Percentiles rank a stretch among this genome's conserved stretches.
phyloP scores from a whole-genome alignment of 495 filamentous ascomycete species.

The Haplographium delicatum region DNA sequence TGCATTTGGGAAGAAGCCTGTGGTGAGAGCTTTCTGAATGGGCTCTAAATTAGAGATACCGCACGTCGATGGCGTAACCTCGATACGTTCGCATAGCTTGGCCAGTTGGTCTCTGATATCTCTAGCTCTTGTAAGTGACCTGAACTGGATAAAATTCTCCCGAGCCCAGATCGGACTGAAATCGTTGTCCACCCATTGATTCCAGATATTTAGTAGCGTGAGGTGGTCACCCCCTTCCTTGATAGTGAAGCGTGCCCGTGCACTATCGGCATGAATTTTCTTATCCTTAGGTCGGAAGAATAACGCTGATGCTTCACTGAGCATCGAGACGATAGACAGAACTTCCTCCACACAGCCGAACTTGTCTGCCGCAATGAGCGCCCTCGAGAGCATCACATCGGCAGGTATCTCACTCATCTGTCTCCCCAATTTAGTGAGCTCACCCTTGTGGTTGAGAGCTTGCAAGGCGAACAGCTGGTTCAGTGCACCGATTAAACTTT shows the following conservation, averaged over 20 bases:
- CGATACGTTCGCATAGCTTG: conserved; percentile 92
- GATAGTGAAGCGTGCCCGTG: conserved; percentile 84
- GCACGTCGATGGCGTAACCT: conserved; percentile 66
- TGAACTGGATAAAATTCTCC: conserved; percentile 93
- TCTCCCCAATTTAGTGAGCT: conserved; percentile 84
- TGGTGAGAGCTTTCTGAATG: conserved; percentile 81
- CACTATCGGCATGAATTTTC: conserved; percentile 91
- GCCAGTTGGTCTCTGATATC: conserved; percentile 92
- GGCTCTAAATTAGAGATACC: conserved; percentile 66
- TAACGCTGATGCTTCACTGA: conserved; percentile 79
- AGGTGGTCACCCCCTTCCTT: conserved; percentile 91
- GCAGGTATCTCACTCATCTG: conserved; percentile 98
- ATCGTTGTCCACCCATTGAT: conserved; percentile 92
- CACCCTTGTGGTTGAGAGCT: conserved; percentile 82
- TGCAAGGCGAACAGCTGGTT: conserved; percentile 92
- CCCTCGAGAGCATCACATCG: conserved; percentile 88
- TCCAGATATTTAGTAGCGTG: conserved; percentile 92
- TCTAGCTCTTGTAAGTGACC: conserved; percentile 76
- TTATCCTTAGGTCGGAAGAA: conserved; percentile 98
- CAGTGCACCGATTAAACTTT: conserved; percentile 83
- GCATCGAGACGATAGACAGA: conserved; percentile 90
- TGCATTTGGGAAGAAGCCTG: conserved; percentile 94
- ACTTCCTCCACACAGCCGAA: conserved; percentile 93
- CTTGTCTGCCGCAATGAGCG: conserved; percentile 83
- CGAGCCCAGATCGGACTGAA: conserved; percentile 84